Base-by-base conservation (phyloP, 352 stramenopile species). In the Pythium chondricola region DNA sequence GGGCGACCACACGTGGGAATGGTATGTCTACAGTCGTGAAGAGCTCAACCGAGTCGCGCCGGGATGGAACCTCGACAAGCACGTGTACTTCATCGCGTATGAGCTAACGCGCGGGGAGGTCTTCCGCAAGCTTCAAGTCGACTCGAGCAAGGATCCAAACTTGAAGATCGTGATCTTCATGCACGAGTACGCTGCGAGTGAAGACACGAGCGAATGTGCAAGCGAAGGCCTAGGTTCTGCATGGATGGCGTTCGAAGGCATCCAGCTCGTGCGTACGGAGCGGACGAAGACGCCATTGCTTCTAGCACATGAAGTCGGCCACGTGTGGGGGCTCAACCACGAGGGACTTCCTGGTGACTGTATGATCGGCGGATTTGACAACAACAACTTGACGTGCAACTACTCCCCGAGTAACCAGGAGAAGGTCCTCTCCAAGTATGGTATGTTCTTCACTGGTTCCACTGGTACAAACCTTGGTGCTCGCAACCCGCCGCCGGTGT, bases 21-120 rank as follows among this genome's bases (percentile, higher is more conserved):
- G 41, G 41, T 48, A 48, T 25, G 41, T 48, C 5, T 48, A 48
- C 41, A 48, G 35, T 2, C 22, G 14, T 20, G 41, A 48, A 10
- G 41, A 48, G 25, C 35, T 31, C 22, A 35, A 48, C 8, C 41
- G 41, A 8, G 24, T 43, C 38, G 26, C n/a, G 11, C 33, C 33
- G 22, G 38, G 25, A 33, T 21, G 16, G 21, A 31, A 48, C 41
- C 27, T 25, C 13, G 5, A n/a, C 13, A 31, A 2, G 6, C 25
- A 31, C 6, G 10, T 35, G 41, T 16, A 20, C 16, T 48, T 36
- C 41, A 48, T 48, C n/a, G 20, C 41, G 24, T 8, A 22, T 16
- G 22, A 32, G n/a, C n/a, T 36, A 10, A 48, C 41, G 14, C 18
- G 14, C 25, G 16, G 18, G 20, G 41, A 48, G 24, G 41, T 48